Conservation (phyloP, 1,284 basidiomycete genomes). For the Schizopora paradoxa region DNA sequence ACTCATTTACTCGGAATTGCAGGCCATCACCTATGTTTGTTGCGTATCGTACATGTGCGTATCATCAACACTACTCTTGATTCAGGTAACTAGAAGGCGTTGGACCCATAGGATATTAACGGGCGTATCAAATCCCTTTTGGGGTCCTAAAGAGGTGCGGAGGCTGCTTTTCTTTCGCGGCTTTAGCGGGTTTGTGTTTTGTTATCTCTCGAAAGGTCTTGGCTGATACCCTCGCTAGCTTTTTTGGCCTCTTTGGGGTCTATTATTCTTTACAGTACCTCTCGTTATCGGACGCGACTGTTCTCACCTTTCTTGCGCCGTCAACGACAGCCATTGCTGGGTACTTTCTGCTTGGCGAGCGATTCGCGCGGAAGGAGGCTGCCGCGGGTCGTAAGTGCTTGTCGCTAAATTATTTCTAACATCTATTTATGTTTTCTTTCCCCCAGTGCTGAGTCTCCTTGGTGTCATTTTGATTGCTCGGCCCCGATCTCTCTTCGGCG, state of each 20-base stretch:
- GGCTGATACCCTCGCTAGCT: slow-evolving; percentile 32
- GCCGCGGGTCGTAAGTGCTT: slow-evolving; percentile 54
- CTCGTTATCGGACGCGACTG: slow-evolving; percentile 70
- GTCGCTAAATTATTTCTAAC: background rate
- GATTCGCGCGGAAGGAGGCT: slow-evolving; percentile 51
- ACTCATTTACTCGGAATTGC: background rate
- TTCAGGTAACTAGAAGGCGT: slow-evolving; percentile 14
- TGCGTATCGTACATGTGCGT: slow-evolving; percentile 42
- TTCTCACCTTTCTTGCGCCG: slow-evolving; percentile 72
- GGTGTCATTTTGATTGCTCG: slow-evolving; percentile 63
- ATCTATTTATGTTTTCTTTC: slow-evolving; percentile 16
- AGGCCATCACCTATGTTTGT: slow-evolving; percentile 41
- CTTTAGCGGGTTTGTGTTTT: slow-evolving; percentile 9
- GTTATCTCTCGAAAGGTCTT: background rate
- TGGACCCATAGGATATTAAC: slow-evolving; percentile 4
- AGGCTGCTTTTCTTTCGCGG: slow-evolving; percentile 13
- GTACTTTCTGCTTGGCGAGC: slow-evolving; percentile 62
- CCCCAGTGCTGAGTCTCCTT: slow-evolving; percentile 43
- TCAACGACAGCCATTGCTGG: slow-evolving; percentile 66
- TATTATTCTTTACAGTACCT: slow-evolving; percentile 70
- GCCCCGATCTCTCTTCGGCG: slow-evolving; percentile 43
- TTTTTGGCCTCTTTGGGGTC: slow-evolving; percentile 55
- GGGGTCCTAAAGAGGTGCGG: slow-evolving; percentile 15
- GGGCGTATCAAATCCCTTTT: slow-evolving; percentile 13
- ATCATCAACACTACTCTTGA: background rate